These are phyloP conservation scores for Singerocomus rubriflavus DNA, from an alignment of 1,284 basidiomycete species.

Conservation along the genomic window DNA sequence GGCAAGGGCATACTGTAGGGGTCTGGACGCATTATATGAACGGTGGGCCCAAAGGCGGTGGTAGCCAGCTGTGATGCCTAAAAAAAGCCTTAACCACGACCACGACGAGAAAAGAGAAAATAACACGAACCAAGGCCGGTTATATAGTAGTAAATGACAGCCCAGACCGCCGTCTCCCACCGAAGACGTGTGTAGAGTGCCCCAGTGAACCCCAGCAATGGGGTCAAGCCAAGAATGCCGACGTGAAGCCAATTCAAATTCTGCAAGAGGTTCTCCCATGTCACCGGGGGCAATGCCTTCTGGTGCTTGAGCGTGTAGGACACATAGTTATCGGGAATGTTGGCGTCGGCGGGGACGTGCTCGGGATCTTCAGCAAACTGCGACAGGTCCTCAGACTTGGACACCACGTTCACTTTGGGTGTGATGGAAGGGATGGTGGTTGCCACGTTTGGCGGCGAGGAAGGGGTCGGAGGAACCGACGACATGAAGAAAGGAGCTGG, in stretches of 20 bases:
- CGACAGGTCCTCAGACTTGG: constrained; percentile 7
- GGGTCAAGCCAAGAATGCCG: constrained; percentile 67
- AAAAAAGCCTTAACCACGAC: background rate
- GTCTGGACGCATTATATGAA: constrained; percentile 82
- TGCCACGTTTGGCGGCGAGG: constrained; percentile 27
- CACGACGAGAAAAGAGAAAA: constrained; percentile 1
- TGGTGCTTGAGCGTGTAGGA: constrained; percentile 75
- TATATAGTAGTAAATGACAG: constrained; percentile 79
- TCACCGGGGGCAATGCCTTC: constrained; percentile 76
- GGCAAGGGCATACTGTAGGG: constrained; percentile 78
- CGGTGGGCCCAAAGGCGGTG: constrained; percentile 94
- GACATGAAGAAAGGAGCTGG: constrained; percentile 26
- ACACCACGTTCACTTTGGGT: constrained; percentile 6
- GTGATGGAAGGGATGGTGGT: constrained; percentile 27
- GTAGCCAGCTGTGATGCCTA: constrained; percentile 76
- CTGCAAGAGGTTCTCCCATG: constrained; percentile 59
- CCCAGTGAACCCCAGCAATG: constrained; percentile 69
- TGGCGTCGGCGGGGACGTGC: constrained; percentile 52
- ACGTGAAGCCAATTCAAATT: constrained; percentile 76
- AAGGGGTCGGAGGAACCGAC: constrained; percentile 21
- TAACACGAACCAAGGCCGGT: constrained; percentile 68
- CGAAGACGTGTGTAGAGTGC: constrained; percentile 56
- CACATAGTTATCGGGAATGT: constrained; percentile 90
- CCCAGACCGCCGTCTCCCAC: constrained; percentile 69
- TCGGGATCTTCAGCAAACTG: constrained; percentile 34